These are phyloP conservation scores for Sarcocystis neurona DNA, from an alignment of 169 alveolate species.

Conservation along the genomic window DNA sequence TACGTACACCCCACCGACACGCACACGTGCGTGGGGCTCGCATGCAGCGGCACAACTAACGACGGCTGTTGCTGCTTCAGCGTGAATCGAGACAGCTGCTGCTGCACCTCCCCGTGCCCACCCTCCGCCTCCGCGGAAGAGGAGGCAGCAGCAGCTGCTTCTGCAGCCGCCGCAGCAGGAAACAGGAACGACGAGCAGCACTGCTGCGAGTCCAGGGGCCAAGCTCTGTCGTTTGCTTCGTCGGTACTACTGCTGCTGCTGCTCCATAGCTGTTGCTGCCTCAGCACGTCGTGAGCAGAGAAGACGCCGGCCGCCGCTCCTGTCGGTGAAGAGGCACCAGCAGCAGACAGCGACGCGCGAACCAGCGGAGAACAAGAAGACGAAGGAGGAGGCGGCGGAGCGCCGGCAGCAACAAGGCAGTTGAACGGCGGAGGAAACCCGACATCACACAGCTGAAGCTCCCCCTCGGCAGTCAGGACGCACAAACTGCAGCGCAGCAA, in stretches of 20 bases:
- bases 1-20: constrained; percentile 37
- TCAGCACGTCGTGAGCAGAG: too few species aligned
- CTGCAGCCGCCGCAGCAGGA: constrained; percentile 52
- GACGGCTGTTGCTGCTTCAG: constrained; percentile 29
- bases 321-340: too few species aligned
- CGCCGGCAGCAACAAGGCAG: neutral
- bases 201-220: too few species aligned
- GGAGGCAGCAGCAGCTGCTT: constrained; percentile 20
- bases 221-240: too few species aligned
- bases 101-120: too few species aligned
- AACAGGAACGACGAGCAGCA: too few species aligned
- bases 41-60: neutral
- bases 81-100: constrained; percentile 7
- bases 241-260: constrained; percentile 19
- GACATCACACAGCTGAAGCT: neutral
- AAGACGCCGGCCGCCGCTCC: too few species aligned
- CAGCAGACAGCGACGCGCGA: too few species aligned
- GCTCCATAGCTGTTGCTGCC: neutral
- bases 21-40: constrained; percentile 43
- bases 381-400: neutral
- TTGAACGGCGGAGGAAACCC: neutral
- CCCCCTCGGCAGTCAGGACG: neutral
- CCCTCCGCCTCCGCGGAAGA: constrained; percentile 7
- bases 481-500: neutral
- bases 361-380: too few species aligned